phyloP scores from a whole-genome alignment of 1,284 basidiomycete species.

The Phaffia rhodozyma region DNA sequence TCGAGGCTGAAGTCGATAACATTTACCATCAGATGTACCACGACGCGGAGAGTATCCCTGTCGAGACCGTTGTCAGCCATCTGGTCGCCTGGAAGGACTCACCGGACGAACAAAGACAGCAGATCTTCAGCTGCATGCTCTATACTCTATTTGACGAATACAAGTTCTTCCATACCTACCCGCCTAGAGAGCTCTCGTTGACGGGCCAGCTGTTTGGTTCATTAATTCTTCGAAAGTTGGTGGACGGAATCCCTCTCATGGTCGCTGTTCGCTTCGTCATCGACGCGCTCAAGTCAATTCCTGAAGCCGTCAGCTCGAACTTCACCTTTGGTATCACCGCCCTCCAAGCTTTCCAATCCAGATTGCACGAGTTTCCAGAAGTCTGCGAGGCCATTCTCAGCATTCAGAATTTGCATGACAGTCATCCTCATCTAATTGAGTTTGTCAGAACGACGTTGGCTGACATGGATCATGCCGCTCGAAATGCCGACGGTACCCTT shows the following conservation, averaged over 20 bases:
- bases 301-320: constrained; percentile 53
- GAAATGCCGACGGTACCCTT: constrained; percentile 37
- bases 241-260: constrained; percentile 89
- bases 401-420: constrained; percentile 76
- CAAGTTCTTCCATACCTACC: constrained; percentile 97
- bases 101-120: constrained; percentile 70
- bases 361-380: constrained; percentile 86
- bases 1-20: constrained; percentile 83
- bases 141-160: constrained; percentile 99
- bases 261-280: constrained; percentile 96
- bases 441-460: constrained; percentile 57
- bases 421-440: constrained; percentile 70
- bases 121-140: constrained; percentile 96
- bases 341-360: constrained; percentile 71
- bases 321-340: constrained; percentile 96
- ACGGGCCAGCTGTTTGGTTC: constrained; percentile 95
- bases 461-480: constrained; percentile 37
- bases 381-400: constrained; percentile 79
- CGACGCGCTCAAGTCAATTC: constrained; percentile 79
- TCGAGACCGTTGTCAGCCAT: constrained; percentile 84
- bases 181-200: constrained; percentile 85
- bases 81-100: constrained; percentile 78
- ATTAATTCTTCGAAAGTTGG: constrained; percentile 83
- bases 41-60: constrained; percentile 62
- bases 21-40: constrained; percentile 99